Evolutionary conservation across 2,329 filamentous ascomycete genomes (phyloP).

Genomic region (Herpotrichia juniperi): DNA sequence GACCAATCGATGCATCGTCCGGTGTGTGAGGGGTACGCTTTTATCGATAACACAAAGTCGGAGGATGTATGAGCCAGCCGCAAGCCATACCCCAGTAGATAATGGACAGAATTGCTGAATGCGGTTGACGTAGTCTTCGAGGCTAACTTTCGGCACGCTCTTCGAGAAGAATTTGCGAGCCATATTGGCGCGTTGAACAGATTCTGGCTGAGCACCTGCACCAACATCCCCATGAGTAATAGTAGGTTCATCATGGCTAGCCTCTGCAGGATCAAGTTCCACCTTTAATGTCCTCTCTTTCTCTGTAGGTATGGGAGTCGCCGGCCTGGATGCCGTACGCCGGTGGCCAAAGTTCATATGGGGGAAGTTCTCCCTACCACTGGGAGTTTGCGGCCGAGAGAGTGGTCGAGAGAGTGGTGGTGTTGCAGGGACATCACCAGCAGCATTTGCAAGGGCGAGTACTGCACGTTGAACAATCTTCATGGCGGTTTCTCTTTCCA

Average conservation of each 20-base stretch:
- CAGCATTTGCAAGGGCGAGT: conserved; percentile 69
- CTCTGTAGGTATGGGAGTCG: conserved; percentile 47
- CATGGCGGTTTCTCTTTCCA: conserved; percentile 76
- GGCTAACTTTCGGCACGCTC: conserved; percentile 78
- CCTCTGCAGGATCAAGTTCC: conserved; percentile 57
- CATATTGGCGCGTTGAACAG: conserved; percentile 82
- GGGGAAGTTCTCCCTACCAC: conserved; percentile 35
- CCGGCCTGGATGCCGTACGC: conserved; percentile 45
- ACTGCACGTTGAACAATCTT: conserved; percentile 72
- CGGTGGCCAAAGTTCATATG: conserved; percentile 31
- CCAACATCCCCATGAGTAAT: conserved; percentile 52
- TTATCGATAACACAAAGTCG: conserved; percentile 75
- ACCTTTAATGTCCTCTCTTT: conserved; percentile 47
- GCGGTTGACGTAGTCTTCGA: conserved; percentile 84
- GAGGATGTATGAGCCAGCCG: conserved; percentile 86
- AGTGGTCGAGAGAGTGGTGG: conserved; percentile 69
- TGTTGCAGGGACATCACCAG: conserved; percentile 81
- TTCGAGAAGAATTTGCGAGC: conserved; percentile 94
- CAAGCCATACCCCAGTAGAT: conserved; percentile 91
- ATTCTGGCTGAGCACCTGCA: conserved; percentile 73
- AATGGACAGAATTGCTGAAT: conserved; percentile 92
- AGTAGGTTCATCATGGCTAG: conserved; percentile 55
- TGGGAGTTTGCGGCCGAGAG: conserved; percentile 61
- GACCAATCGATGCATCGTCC: conserved; percentile 85
- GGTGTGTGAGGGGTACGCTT: conserved; percentile 77